Conservation (phyloP, 2,329 filamentous ascomycete genomes). For the Penicillium sp. region DNA sequence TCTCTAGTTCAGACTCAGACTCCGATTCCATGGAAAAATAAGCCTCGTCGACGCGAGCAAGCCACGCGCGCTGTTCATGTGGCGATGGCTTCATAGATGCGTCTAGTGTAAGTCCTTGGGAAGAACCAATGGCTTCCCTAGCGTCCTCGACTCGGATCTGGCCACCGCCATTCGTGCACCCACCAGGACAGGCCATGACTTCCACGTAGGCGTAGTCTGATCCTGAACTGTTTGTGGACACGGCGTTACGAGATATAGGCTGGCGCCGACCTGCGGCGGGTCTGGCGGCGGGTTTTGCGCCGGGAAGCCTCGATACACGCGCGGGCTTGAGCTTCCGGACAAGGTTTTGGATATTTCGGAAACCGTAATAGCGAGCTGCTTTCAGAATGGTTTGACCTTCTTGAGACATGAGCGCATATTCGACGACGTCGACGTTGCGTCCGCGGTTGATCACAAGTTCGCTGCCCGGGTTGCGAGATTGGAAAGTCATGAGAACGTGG, state of each 20-base stretch:
- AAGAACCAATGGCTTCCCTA: slow-evolving; percentile 25
- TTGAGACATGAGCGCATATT: slow-evolving; percentile 68
- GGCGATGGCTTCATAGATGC: slow-evolving; percentile 60
- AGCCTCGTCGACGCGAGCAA: slow-evolving; percentile 79
- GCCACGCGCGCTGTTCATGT: slow-evolving; percentile 82
- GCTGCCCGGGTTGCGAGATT: slow-evolving; percentile 69
- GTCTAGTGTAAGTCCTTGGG: slow-evolving; percentile 20
- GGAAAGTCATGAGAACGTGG: slow-evolving; percentile 75
- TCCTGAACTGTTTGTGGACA: slow-evolving; percentile 25
- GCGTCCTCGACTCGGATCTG: slow-evolving; percentile 90
- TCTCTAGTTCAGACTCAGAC: slow-evolving; percentile 38
- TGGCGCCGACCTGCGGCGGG: slow-evolving; percentile 32
- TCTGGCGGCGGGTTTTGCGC: slow-evolving; percentile 56
- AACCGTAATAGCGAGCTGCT: slow-evolving; percentile 91
- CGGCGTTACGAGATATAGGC: slow-evolving; percentile 34
- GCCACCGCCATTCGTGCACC: slow-evolving; percentile 95
- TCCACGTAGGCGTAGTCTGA: slow-evolving; percentile 89
- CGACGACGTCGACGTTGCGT: slow-evolving; percentile 86
- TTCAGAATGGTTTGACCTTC: slow-evolving; percentile 65
- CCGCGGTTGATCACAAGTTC: slow-evolving; percentile 70
- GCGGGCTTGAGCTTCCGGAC: slow-evolving; percentile 88
- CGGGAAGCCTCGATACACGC: slow-evolving; percentile 74
- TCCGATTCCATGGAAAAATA: slow-evolving; percentile 76
- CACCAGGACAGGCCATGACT: slow-evolving; percentile 98
- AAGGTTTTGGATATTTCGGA: slow-evolving; percentile 96